These are phyloP conservation scores for Penicillium soppii DNA, from an alignment of 495 filamentous ascomycete species.

Conservation along the genomic window DNA sequence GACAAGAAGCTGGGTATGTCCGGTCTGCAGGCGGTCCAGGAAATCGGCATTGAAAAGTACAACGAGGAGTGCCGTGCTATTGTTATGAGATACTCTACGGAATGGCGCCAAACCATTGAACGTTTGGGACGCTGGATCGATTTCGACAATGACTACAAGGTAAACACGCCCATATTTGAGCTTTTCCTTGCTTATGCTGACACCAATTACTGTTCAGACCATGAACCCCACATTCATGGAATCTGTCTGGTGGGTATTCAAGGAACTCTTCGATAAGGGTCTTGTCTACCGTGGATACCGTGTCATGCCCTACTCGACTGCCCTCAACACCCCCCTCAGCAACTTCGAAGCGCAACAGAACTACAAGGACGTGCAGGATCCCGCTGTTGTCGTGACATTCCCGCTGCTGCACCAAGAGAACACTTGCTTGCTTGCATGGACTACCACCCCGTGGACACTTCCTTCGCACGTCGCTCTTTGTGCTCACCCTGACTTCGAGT, in stretches of 20 bases:
- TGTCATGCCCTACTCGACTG: slow-evolving; percentile 95
- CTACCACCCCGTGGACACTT: slow-evolving; percentile 95
- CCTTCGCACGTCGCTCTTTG: slow-evolving; percentile 82
- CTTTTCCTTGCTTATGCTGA: background rate
- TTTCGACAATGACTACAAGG: slow-evolving; percentile 98
- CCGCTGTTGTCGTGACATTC: slow-evolving; percentile 87
- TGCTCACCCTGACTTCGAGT: slow-evolving; percentile 87
- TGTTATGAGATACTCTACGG: slow-evolving; percentile 86
- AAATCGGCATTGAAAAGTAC: slow-evolving; percentile 87
- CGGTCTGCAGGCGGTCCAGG: slow-evolving; percentile 81
- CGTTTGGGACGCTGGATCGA: slow-evolving; percentile 95
- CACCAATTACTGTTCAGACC: slow-evolving; percentile 50
- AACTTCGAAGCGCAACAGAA: slow-evolving; percentile 96
- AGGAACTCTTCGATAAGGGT: slow-evolving; percentile 84
- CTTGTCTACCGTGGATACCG: slow-evolving; percentile 84
- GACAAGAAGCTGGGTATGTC: slow-evolving; percentile 95
- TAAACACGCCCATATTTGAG: slow-evolving; percentile 19
- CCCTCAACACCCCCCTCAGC: slow-evolving; percentile 82
- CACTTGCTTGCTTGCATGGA: slow-evolving; percentile 83
- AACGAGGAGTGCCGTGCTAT: slow-evolving; percentile 91
- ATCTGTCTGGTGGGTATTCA: slow-evolving; percentile 95
- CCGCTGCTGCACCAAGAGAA: slow-evolving; percentile 74
- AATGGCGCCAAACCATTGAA: slow-evolving; percentile 91
- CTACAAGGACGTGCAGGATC: slow-evolving; percentile 90
- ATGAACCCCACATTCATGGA: slow-evolving; percentile 98